Evolutionary conservation across 164 flowering plant genomes (phyloP), one percentile per base, ranked within the genome.

Genomic region (Platanus orientalis): DNA sequence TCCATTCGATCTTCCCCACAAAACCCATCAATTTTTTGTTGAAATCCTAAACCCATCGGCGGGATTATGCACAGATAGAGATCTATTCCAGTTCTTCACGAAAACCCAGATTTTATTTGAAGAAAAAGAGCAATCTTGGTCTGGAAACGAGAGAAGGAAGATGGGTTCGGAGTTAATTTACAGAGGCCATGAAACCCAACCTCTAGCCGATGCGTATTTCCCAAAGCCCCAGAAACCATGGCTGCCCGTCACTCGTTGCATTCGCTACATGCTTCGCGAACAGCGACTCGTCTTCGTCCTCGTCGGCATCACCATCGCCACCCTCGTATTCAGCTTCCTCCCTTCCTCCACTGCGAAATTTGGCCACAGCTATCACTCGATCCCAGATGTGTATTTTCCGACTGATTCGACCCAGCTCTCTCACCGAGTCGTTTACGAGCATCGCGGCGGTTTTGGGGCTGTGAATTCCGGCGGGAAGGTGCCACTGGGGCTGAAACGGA

Each of bases 401-500:
- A 6, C 57, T 68, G 67, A 49, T 52, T 52, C 63, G 57, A 16
- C 50, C 49, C 54, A 21, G 24, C 28, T 21, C 49, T 14, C 39
- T 12, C 36, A 66, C 60, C 67, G 50, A 47, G 24, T 21, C 25
- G 47, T 30, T 45, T 34, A 50, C 25, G 27, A 59, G 13, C 71
- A 73, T 49, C 77, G 70, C 11, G 28, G 30, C 17, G 73, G 71
- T 52, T 54, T 71, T 48, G 63, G 59, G 62, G 25, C 60, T 17
- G 65, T 74, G 59, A 68, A 61, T 40, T 64, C 80, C 4, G 82
- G 75, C 13, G 93, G 89, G 42, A 87, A 85, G 73, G 44, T 91
- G 1, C 97, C 97, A 9, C 67, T 91, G 67, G 96, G 96, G 34
- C 57, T 91, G 77, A 86, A 84, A 63, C 49, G 88, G 53, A 85